Evolutionary conservation across 2,329 filamentous ascomycete species (phyloP), one percentile per base, ranked within the genome.

Genomic region (Cadophora sp.): DNA sequence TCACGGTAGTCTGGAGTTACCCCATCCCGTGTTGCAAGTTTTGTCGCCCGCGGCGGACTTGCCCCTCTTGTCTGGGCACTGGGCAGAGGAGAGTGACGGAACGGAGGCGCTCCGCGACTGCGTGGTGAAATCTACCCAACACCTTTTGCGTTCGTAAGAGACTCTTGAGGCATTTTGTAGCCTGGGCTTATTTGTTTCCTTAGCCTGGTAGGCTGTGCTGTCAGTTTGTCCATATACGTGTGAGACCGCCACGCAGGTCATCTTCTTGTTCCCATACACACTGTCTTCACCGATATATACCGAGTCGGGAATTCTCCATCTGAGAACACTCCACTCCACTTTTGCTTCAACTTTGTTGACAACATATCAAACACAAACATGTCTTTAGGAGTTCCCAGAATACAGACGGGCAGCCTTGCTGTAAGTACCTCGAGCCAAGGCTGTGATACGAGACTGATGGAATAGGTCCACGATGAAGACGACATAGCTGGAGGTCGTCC

Each of bases 401-500:
- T 64, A 59, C 62, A 64, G 24, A 64, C 62, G 5, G 62, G 62
- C 8, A 43, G 62, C 41, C 62, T 50, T 36, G 30, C 41, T 7
- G 62, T 64, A 59, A 59, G 62, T 64, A 59, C 51, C 24, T 45
- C 24, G 24, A 48, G 43, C 33, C 51, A 39, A 43, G 24, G 27
- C 43, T 24, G 45, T 45, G 22, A 45, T 22, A 56, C 53, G 48
- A 64, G 43, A 43, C 62, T 64, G 41, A 64, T 47, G 27, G 45
- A 56, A 7, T 53, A 64, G 62, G 55, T 24, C 27, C 62, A 41
- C 16, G 51, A 59, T 18, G 51, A 58, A 30, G 62, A 59, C n/a
- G 62, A 64, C 30, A 64, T 47, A 39, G 50, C 53, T 20, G 62
- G 24, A 36, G 51, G 53, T 16, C 62, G 62, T 30, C 62, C 62